Percentiles rank a stretch among this genome's conserved stretches.
These are phyloP conservation scores for Aciculosporium take DNA, from an alignment of 2,329 filamentous ascomycete genomes.

Conservation along the genomic window DNA sequence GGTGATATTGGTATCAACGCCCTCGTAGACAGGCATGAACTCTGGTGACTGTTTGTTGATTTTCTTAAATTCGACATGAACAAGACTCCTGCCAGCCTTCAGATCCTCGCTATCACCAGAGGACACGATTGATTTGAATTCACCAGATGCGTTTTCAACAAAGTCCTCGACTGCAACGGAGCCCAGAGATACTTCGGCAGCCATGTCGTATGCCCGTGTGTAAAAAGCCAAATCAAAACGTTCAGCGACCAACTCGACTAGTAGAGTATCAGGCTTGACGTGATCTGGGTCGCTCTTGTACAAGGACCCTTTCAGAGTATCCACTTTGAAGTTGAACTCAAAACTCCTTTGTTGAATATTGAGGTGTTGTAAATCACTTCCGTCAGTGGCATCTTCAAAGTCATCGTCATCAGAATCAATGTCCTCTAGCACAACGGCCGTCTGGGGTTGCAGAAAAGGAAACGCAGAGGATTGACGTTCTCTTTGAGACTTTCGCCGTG, in stretches of 20 bases:
- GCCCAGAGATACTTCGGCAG: constrained; percentile 75
- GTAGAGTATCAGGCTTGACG: constrained; percentile 58
- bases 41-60: constrained; percentile 87
- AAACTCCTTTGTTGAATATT: constrained; percentile 82
- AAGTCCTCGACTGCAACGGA: constrained; percentile 88
- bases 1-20: constrained; percentile 85
- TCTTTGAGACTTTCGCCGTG: constrained; percentile 28
- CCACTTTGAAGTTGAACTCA: constrained; percentile 92
- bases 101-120: constrained; percentile 62
- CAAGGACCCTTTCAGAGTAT: constrained; percentile 82
- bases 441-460: constrained; percentile 54
- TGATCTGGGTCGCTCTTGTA: constrained; percentile 74
- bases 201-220: constrained; percentile 81
- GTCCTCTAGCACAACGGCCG: constrained; percentile 67
- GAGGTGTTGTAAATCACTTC: constrained; percentile 39
- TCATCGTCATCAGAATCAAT: constrained; percentile 54
- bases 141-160: constrained; percentile 72
- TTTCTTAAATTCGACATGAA: constrained; percentile 77
- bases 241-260: constrained; percentile 86
- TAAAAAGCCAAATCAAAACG: constrained; percentile 80
- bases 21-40: constrained; percentile 82
- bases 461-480: constrained; percentile 56
- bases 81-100: constrained; percentile 63
- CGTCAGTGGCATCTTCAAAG: constrained; percentile 53
- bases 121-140: constrained; percentile 96